Evolutionary conservation across 2,329 filamentous ascomycete species (phyloP).

Genomic region (Nothomitra cinnamomea): DNA sequence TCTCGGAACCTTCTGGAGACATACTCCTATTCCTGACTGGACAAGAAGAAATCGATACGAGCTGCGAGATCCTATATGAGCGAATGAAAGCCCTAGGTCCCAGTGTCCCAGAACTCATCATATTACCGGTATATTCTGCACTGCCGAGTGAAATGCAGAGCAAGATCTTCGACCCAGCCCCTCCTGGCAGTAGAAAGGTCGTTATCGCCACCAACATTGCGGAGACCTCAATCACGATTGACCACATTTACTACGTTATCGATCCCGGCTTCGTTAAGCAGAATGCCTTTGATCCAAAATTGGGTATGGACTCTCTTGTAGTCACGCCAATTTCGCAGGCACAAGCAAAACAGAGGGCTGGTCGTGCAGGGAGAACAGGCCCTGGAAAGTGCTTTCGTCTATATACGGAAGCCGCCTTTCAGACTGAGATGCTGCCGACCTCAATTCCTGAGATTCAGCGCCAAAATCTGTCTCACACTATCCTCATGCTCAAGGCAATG

Average conservation of each 20-base stretch:
- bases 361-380: constrained; percentile 82
- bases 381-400: constrained; percentile 92
- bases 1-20: constrained; percentile 81
- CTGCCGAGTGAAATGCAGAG: constrained; percentile 88
- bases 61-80: constrained; percentile 81
- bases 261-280: constrained; percentile 97
- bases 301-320: constrained; percentile 93
- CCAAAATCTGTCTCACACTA: constrained; percentile 81
- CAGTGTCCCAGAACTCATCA: constrained; percentile 77
- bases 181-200: constrained; percentile 72
- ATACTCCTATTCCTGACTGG: constrained; percentile 95
- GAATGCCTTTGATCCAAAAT: constrained; percentile 89
- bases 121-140: constrained; percentile 90
- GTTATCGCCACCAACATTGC: constrained; percentile 98
- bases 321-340: constrained; percentile 95
- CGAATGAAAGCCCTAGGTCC: constrained; percentile 91
- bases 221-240: constrained; percentile 94
- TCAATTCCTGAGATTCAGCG: constrained; percentile 94
- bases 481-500: constrained; percentile 97
- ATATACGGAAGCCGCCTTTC: constrained; percentile 89
- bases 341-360: constrained; percentile 85
- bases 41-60: constrained; percentile 93
- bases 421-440: constrained; percentile 92
- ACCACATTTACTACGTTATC: constrained; percentile 93
- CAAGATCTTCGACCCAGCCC: constrained; percentile 84